Evolutionary conservation across 306 rosid species (phyloP).

Genomic region (Fragaria iinumae): DNA sequence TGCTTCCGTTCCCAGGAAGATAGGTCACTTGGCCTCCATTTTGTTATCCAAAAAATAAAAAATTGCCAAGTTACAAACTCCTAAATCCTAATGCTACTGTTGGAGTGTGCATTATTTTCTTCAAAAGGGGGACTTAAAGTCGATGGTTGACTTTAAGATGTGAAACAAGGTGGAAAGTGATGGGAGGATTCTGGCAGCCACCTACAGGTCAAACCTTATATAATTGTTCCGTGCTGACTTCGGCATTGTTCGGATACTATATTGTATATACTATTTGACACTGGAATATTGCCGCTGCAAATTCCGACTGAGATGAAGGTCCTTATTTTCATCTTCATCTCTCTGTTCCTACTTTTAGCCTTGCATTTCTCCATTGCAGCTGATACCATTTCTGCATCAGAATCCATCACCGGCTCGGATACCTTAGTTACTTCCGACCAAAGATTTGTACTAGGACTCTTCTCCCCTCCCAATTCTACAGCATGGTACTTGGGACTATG

Average conservation of each 20-base stretch:
- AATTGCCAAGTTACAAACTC: no score
- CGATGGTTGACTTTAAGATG: background rate
- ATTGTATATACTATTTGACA: background rate
- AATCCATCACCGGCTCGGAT: background rate
- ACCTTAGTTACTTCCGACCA: slow-evolving; percentile 3
- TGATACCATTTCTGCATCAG: background rate
- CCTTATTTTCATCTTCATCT: background rate
- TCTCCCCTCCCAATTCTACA: background rate
- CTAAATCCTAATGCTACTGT: background rate
- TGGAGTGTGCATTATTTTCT: background rate
- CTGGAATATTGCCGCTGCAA: background rate
- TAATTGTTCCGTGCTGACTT: background rate
- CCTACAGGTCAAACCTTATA: background rate
- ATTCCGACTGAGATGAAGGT: background rate
- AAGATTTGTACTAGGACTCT: slow-evolving; percentile 25
- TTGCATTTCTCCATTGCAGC: background rate
- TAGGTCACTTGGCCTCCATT: no score
- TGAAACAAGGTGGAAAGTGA: background rate
- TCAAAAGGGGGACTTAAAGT: background rate
- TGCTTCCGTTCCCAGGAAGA: no score
- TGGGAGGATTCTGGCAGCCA: background rate
- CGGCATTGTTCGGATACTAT: background rate
- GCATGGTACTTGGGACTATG: slow-evolving; percentile 17
- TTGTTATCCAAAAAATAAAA: no score
- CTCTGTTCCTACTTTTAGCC: background rate